These are phyloP conservation scores for Bacidia gigantensis DNA, from an alignment of 495 filamentous ascomycete species.

Conservation along the genomic window DNA sequence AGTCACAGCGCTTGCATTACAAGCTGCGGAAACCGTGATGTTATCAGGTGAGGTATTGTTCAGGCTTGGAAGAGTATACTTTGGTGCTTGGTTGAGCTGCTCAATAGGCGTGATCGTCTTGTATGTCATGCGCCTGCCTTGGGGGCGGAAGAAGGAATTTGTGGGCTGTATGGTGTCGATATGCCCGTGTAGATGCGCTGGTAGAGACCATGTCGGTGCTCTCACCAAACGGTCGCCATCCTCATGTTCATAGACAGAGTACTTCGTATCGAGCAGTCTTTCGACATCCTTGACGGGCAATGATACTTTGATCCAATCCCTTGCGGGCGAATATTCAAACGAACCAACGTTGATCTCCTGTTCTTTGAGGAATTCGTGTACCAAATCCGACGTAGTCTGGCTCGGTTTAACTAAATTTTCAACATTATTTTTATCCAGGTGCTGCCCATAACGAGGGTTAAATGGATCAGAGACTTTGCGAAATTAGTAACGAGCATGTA, in stretches of 20 bases:
- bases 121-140: constrained; percentile 4
- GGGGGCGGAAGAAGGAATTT: constrained; percentile 40
- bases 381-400: constrained; percentile 22
- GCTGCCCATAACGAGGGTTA: constrained; percentile 31
- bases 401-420: constrained; percentile 25
- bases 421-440: constrained; percentile 26
- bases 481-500: background rate
- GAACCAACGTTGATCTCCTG: constrained; percentile 18
- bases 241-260: constrained; percentile 27
- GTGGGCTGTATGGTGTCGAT: constrained; percentile 57
- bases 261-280: constrained; percentile 30
- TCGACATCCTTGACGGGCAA: constrained; percentile 26
- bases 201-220: constrained; percentile 39
- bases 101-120: constrained; percentile 11
- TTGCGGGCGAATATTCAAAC: constrained; percentile 23
- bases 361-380: constrained; percentile 30
- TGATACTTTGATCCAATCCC: constrained; percentile 28
- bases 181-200: constrained; percentile 37
- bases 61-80: background rate
- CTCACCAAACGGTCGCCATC: constrained; percentile 27
- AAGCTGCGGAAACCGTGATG: constrained; percentile 26
- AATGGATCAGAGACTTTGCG: constrained; percentile 29
- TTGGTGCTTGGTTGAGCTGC: background rate
- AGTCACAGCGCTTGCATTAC: constrained; percentile 38
- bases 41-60: constrained; percentile 15